Base-by-base conservation (phyloP, 371 early-diverging fungal species). In the Lichtheimia corymbifera region DNA sequence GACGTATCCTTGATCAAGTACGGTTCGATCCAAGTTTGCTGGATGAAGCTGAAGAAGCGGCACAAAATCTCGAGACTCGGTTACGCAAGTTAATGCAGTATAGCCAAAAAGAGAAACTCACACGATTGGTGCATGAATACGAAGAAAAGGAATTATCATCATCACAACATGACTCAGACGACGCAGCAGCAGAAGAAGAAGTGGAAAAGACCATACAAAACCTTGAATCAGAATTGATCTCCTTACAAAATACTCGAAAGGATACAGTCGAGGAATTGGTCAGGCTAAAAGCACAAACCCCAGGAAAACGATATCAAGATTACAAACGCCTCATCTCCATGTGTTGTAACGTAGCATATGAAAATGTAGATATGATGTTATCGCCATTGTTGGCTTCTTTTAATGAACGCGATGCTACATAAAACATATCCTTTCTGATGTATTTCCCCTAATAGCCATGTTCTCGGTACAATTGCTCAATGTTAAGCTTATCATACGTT, bases 261-360 rank as follows among this genome's bases (percentile, higher is more conserved):
- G 24, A 55, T 25, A 50, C 62, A 27, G 70, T 72, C 3, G 67
- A 72, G 7, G 53, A 58, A 25, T 27, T 76, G 12, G 55, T 71
- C 13, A 24, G 54, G 4, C 45, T 76, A 3, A 52, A 61, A 50
- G 47, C 69, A 11, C 64, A 68, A 22, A 64, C 65, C 20, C 77
- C 81, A 0, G 65, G 65, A 24, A 68, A 70, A 44, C 59, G 68
- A 17, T 76, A 75, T 58, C 77, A 77, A 61, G 74, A 80, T 22
- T 80, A 80, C 53, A 80, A 77, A 30, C 72, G 78, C 11, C 45
- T 80, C 15, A 80, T 80, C 35, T 73, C 76, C 24, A 72, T 76
- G 66, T 80, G 78, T 18, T 80, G 81, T 50, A 76, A 73, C 41
- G 78, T 80, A 5, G 65, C 72, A 4, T 77, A 77, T 55, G 78